Conservation (phyloP, 495 filamentous ascomycete genomes). For the Trichoderma virens region DNA sequence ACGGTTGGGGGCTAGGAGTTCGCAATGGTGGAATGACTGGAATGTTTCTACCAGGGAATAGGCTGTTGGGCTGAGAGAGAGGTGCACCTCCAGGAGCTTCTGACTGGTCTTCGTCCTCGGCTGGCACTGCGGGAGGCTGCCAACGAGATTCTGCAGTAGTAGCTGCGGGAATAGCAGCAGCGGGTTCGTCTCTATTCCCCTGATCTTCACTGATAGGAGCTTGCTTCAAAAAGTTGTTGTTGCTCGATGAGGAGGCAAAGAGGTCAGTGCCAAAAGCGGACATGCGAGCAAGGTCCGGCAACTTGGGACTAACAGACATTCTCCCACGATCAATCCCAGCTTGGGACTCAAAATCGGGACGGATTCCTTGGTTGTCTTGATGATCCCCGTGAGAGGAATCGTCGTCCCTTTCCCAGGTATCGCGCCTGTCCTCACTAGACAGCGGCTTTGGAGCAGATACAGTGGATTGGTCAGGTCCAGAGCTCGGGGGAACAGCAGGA, state of each 20-base stretch:
- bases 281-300: slow-evolving; percentile 58
- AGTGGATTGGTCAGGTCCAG: neutral
- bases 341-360: neutral
- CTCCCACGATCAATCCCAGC: slow-evolving; percentile 12
- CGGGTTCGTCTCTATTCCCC: neutral
- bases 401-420: slow-evolving; percentile 3
- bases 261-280: slow-evolving; percentile 54
- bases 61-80: neutral
- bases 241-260: slow-evolving; percentile 22
- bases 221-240: slow-evolving; percentile 11
- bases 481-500: neutral
- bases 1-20: slow-evolving; percentile 2
- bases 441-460: neutral
- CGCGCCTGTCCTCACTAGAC: neutral
- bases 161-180: neutral
- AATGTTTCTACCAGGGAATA: neutral
- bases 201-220: slow-evolving; percentile 5
- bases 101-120: slow-evolving; percentile 12
- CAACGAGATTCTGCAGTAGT: neutral
- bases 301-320: slow-evolving; percentile 41
- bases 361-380: neutral
- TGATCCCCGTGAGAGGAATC: neutral
- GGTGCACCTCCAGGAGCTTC: slow-evolving; percentile 1
- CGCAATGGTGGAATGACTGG: neutral
- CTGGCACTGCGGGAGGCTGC: neutral